Percentiles rank a stretch among this genome's conserved stretches.
These are phyloP conservation scores for Aspergillus fructus DNA, from an alignment of 2,329 filamentous ascomycete species.

Conservation along the genomic window DNA sequence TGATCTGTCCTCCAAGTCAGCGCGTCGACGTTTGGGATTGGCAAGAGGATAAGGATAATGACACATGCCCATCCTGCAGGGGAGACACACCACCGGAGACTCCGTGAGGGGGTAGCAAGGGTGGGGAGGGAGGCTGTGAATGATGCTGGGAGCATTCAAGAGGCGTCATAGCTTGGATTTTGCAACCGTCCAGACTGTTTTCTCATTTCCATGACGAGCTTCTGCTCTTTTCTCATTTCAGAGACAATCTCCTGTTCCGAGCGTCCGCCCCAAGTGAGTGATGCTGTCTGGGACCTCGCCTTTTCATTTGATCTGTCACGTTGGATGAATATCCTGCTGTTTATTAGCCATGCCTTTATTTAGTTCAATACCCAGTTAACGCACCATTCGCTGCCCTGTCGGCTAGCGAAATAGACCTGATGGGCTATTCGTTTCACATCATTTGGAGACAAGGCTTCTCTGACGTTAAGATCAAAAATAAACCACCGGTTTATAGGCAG, in stretches of 20 bases:
- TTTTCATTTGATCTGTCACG: conserved; percentile 16
- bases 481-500: conserved; percentile 21
- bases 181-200: not conserved
- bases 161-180: not conserved
- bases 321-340: conserved; percentile 17
- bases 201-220: conserved; percentile 17
- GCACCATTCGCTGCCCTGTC: conserved; percentile 19
- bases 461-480: conserved; percentile 19
- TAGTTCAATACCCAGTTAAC: not conserved
- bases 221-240: conserved; percentile 20
- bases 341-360: not conserved
- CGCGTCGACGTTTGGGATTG: conserved; percentile 21
- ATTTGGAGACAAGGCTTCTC: conserved; percentile 6
- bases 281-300: conserved; percentile 15
- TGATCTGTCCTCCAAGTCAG: conserved; percentile 17
- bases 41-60: conserved; percentile 20
- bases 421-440: conserved; percentile 18
- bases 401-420: conserved; percentile 20
- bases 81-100: conserved; percentile 20
- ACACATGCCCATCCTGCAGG: conserved; percentile 16
- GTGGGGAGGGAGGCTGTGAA: not conserved
- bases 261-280: conserved; percentile 21
- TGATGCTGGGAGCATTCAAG: not conserved
- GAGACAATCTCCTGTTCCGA: conserved; percentile 20
- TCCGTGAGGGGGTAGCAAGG: conserved; percentile 8